These are phyloP conservation scores for Lipomyces starkeyi DNA, from an alignment of 805 yeast genomes.

Conservation along the genomic window DNA sequence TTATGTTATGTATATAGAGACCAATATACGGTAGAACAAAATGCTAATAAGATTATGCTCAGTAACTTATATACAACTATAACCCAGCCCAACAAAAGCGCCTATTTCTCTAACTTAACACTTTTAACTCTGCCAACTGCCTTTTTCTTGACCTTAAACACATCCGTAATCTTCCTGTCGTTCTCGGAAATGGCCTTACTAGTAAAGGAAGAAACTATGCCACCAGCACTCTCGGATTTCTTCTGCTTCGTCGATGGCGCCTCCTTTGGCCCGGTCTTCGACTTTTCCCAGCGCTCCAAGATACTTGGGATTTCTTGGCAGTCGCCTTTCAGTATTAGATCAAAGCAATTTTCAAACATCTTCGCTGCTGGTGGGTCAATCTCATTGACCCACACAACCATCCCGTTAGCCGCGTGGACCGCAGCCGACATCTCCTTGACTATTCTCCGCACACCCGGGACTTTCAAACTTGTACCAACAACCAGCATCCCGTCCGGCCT, in stretches of 20 bases:
- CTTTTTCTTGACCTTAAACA: slow-evolving; percentile 17
- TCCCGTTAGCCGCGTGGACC: slow-evolving; percentile 62
- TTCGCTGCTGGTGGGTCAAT: slow-evolving; percentile 51
- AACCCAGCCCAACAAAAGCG: not conserved
- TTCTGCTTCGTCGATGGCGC: not conserved
- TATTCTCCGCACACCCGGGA: slow-evolving; percentile 71
- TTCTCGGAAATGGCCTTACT: not conserved
- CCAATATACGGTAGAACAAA: not conserved
- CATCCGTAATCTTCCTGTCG: slow-evolving; percentile 22
- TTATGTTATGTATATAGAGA: not conserved
- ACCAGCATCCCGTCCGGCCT: slow-evolving; percentile 80
- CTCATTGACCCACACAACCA: slow-evolving; percentile 65
- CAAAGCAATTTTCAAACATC: slow-evolving; percentile 60
- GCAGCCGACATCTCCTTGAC: slow-evolving; percentile 65
- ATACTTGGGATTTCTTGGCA: slow-evolving; percentile 61
- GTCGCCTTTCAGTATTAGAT: slow-evolving; percentile 66
- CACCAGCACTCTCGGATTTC: not conserved
- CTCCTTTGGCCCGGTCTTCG: not conserved
- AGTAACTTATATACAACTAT: not conserved
- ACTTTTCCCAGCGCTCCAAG: slow-evolving; percentile 12
- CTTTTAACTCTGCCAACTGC: not conserved
- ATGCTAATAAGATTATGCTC: not conserved
- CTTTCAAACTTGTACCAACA: slow-evolving; percentile 84
- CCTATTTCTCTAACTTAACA: not conserved
- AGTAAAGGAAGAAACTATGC: not conserved